These are phyloP conservation scores for Hygrocybe coccinea DNA, from an alignment of 768 basidiomycete species.

Conservation along the genomic window DNA sequence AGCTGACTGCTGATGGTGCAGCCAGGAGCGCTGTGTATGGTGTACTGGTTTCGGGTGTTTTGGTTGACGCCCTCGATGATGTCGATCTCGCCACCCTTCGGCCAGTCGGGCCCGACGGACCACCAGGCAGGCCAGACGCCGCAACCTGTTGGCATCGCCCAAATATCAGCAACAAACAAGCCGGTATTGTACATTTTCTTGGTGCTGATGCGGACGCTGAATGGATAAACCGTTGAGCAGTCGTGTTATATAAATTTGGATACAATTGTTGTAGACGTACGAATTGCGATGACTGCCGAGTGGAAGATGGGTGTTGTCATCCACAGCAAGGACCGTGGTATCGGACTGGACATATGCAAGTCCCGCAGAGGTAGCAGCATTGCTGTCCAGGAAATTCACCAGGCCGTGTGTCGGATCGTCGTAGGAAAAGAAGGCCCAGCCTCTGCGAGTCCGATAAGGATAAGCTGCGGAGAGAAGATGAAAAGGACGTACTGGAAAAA, in stretches of 20 bases:
- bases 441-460: too few relatives aligned
- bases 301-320: conserved; percentile 45
- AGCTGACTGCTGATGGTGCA: conserved; percentile 25
- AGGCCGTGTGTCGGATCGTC: conserved; percentile 67
- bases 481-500: conserved; percentile 52
- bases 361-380: conserved; percentile 44
- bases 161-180: conserved; percentile 71
- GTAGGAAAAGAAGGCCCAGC: conserved; percentile 62
- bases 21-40: conserved; percentile 54
- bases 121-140: too few relatives aligned
- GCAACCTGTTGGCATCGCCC: conserved; percentile 65
- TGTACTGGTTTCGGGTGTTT: conserved; percentile 54
- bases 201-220: conserved; percentile 63
- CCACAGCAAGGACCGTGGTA: conserved; percentile 58
- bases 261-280: conserved; percentile 28
- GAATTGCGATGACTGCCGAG: conserved; percentile 53
- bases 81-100: conserved; percentile 43
- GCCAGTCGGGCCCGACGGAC: conserved; percentile 52
- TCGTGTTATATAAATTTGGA: background rate
- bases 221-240: background rate
- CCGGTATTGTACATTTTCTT: conserved; percentile 60
- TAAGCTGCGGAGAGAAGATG: conserved; percentile 4
- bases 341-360: conserved; percentile 60
- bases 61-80: conserved; percentile 69
- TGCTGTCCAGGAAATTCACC: conserved; percentile 53